A percentile compares a stretch with the other conserved stretches of the same genome.
These are phyloP conservation scores for Turnera subulata DNA, from an alignment of 345 rosid genomes.

Conservation along the genomic window DNA sequence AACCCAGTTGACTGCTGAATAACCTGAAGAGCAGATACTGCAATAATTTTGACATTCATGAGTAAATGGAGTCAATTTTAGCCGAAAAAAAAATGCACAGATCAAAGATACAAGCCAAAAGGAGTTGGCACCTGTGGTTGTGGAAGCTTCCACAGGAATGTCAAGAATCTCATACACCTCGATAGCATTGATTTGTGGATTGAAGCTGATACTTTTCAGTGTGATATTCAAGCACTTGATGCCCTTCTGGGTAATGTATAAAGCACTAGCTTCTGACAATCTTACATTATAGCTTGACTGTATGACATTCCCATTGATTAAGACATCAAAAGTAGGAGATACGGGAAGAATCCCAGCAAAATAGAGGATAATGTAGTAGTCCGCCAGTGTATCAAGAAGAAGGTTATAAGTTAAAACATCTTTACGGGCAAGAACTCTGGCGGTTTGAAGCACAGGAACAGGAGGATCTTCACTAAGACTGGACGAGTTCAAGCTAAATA, in stretches of 20 bases:
- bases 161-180: slow-evolving; percentile 65
- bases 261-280: slow-evolving; percentile 42
- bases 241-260: slow-evolving; percentile 43
- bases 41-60: slow-evolving; percentile 20
- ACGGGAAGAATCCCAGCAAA: slow-evolving; percentile 77
- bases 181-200: slow-evolving; percentile 68
- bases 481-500: slow-evolving; percentile 29
- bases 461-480: slow-evolving; percentile 61
- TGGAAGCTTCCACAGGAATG: slow-evolving; percentile 67
- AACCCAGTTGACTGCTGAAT: slow-evolving; percentile 70
- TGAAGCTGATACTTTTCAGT: slow-evolving; percentile 43
- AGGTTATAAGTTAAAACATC: slow-evolving; percentile 53
- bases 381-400: slow-evolving; percentile 39
- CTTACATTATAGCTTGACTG: slow-evolving; percentile 47
- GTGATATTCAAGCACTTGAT: slow-evolving; percentile 56
- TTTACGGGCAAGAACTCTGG: slow-evolving; percentile 57
- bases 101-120: slow-evolving; percentile 1
- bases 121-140: slow-evolving; percentile 63
- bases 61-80: slow-evolving; percentile 11
- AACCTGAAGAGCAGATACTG: slow-evolving; percentile 91
- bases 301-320: slow-evolving; percentile 51
- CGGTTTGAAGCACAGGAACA: slow-evolving; percentile 61
- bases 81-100: neutral
- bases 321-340: slow-evolving; percentile 60
- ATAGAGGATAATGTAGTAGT: slow-evolving; percentile 70